These are phyloP conservation scores for Acacia pycnantha DNA, from an alignment of 331 rosid species.

Conservation along the genomic window DNA sequence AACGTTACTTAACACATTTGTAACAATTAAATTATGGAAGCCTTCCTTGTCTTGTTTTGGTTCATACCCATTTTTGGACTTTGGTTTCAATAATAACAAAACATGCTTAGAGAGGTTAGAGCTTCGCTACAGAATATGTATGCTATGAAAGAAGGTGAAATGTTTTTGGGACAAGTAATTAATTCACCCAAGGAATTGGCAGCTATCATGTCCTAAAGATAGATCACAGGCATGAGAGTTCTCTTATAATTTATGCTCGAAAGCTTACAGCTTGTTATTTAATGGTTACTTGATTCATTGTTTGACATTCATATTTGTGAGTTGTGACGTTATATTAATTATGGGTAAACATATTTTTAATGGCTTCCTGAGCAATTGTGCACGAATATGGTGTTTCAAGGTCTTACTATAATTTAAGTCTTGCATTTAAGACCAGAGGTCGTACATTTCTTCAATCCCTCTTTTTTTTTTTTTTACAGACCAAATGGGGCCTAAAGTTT, in stretches of 20 bases:
- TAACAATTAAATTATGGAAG: constrained; percentile 11
- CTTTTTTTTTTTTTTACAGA: fast-evolving
- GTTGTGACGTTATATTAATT: neutral
- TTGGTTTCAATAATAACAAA: neutral
- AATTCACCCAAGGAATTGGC: neutral
- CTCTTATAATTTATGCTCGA: neutral
- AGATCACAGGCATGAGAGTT: neutral
- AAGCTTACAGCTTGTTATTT: neutral
- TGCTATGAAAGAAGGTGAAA: neutral
- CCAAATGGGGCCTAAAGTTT: neutral
- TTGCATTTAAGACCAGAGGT: too few species aligned
- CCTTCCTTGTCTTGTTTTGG: neutral
- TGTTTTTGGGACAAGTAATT: neutral
- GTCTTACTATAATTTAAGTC: neutral
- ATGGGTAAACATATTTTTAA: neutral
- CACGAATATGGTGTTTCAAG: neutral
- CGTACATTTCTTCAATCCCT: neutral
- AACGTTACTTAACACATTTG: constrained; percentile 5
- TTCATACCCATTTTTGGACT: neutral
- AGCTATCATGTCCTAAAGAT: neutral
- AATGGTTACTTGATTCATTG: neutral
- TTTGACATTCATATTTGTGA: neutral
- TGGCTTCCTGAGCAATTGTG: neutral
- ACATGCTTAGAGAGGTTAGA: neutral
- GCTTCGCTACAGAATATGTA: neutral